Evolutionary conservation across 2,329 filamentous ascomycete species (phyloP).

Genomic region (Neofusicoccum sp.): DNA sequence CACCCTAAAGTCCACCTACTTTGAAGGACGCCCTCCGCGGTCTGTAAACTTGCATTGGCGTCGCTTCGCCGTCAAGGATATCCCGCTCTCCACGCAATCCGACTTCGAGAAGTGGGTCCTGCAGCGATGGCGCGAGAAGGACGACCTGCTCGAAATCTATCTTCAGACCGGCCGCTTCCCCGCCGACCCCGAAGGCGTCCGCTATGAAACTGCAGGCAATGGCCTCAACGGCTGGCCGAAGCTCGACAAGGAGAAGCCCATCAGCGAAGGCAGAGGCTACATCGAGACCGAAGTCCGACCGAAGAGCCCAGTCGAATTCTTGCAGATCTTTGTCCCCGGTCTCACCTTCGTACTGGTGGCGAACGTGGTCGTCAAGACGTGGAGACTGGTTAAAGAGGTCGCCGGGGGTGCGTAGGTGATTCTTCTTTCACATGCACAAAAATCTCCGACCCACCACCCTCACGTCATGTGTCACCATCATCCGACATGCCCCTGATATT

Average conservation of each 20-base stretch:
- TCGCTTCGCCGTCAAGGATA: conserved; percentile 75
- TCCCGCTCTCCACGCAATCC: conserved; percentile 73
- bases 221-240: conserved; percentile 6
- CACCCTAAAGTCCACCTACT: conserved; percentile 81
- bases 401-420: conserved; percentile 3
- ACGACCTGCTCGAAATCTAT: conserved; percentile 81
- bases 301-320: conserved; percentile 42
- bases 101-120: conserved; percentile 82
- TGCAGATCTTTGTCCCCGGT: conserved; percentile 44
- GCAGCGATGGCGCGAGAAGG: conserved; percentile 88
- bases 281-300: conserved; percentile 52
- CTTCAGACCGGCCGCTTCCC: conserved; percentile 77
- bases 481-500: neutral
- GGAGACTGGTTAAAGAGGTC: neutral
- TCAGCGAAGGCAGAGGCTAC: conserved; percentile 31
- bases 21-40: conserved; percentile 85
- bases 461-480: neutral
- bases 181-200: conserved; percentile 50
- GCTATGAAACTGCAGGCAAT: conserved; percentile 11
- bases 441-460: neutral
- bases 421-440: conserved; percentile 3
- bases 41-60: conserved; percentile 98
- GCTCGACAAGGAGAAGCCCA: conserved; percentile 3
- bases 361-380: conserved; percentile 11
- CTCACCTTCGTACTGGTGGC: neutral